Percentiles rank a stretch among this genome's conserved stretches.
phyloP scores from a whole-genome alignment of 495 filamentous ascomycete species.

The Podospora bellae-mahoneyi region DNA sequence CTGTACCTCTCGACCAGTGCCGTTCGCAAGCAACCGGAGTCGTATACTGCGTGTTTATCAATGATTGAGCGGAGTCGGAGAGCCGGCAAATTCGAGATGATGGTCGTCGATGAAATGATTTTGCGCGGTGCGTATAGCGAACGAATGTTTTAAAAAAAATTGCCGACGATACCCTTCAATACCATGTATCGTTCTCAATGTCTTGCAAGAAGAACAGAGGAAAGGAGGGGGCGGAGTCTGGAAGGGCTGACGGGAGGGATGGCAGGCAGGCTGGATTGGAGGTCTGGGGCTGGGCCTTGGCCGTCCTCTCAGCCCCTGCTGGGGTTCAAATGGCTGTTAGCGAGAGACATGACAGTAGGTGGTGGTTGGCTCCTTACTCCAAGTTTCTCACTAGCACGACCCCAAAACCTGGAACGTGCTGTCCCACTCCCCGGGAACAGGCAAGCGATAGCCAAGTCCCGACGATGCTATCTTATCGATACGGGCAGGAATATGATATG shows the following conservation, averaged over 20 bases:
- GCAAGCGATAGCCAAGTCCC: background rate
- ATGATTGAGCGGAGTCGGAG: background rate
- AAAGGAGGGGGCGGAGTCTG: constrained; percentile 8
- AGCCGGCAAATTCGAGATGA: background rate
- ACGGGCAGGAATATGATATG: background rate
- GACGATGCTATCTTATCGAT: background rate
- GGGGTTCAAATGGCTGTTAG: background rate
- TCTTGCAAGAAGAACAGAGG: background rate
- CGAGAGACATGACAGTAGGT: background rate
- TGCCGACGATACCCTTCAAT: background rate
- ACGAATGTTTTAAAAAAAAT: background rate
- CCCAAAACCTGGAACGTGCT: background rate
- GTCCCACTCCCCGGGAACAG: constrained; percentile 2
- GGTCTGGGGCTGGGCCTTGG: constrained; percentile 12
- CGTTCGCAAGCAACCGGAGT: background rate
- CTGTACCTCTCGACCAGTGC: background rate
- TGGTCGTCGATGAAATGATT: background rate
- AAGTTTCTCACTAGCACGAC: background rate
- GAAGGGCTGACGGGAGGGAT: constrained; percentile 3
- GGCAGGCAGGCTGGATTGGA: constrained; percentile 7
- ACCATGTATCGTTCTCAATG: background rate
- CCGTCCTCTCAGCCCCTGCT: constrained; percentile 1
- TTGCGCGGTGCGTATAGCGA: background rate
- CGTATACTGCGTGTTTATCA: background rate
- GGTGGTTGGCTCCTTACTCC: background rate